These are phyloP conservation scores for Tolypocladium endophyticum DNA, from an alignment of 2,329 filamentous ascomycete genomes.

Conservation along the genomic window DNA sequence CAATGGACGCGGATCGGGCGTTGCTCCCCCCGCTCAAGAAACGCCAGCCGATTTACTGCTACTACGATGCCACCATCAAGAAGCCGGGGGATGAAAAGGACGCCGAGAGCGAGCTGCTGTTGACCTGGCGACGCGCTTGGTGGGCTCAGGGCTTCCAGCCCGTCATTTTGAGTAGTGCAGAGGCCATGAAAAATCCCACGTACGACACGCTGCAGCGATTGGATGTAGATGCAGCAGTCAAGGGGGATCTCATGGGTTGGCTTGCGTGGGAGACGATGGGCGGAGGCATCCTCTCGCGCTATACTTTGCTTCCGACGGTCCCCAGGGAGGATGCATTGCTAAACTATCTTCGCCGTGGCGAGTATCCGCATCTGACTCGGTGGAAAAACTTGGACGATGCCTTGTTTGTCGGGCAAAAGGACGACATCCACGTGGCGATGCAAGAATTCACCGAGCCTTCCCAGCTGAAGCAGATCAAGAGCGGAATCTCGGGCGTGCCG, in stretches of 20 bases:
- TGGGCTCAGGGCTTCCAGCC: slow-evolving; percentile 90
- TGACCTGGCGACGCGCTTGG: slow-evolving; percentile 89
- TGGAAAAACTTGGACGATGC: slow-evolving; percentile 63
- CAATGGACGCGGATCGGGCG: slow-evolving; percentile 70
- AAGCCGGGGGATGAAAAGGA: slow-evolving; percentile 55
- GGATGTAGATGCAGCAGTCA: slow-evolving; percentile 50
- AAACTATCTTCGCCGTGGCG: slow-evolving; percentile 60
- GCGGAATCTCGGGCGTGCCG: slow-evolving; percentile 51
- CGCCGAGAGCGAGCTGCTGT: slow-evolving; percentile 67
- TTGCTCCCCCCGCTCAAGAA: slow-evolving; percentile 67
- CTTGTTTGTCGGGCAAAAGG: slow-evolving; percentile 61
- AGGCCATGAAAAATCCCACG: slow-evolving; percentile 73
- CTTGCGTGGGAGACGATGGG: slow-evolving; percentile 90
- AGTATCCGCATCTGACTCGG: slow-evolving; percentile 62
- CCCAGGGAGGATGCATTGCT: slow-evolving; percentile 62
- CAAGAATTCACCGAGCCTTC: slow-evolving; percentile 46
- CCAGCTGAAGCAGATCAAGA: slow-evolving; percentile 45
- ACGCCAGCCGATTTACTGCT: slow-evolving; percentile 77
- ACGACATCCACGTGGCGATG: slow-evolving; percentile 52
- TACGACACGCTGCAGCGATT: slow-evolving; percentile 60
- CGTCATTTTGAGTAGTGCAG: slow-evolving; percentile 65
- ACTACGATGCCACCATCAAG: slow-evolving; percentile 61
- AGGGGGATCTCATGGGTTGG: slow-evolving; percentile 70
- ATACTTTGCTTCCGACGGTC: slow-evolving; percentile 77
- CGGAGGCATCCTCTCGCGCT: slow-evolving; percentile 68